Percentiles rank a stretch among this genome's conserved stretches.
Conservation (phyloP, 208 protist species). For the Trypanosoma caninum region DNA sequence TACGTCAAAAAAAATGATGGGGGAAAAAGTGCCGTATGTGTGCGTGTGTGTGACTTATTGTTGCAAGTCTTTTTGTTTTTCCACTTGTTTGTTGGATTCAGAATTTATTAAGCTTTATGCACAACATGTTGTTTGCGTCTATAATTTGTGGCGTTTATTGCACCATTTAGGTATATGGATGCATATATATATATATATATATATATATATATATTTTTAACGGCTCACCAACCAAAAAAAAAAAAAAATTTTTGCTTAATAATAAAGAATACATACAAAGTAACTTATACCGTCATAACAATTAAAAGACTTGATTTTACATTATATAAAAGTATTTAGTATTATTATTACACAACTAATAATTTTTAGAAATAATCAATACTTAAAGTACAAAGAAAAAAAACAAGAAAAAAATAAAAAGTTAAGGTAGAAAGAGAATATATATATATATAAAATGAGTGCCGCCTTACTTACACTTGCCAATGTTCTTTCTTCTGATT, state of each 20-base stretch:
- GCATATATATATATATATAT: background rate
- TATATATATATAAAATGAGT: constrained; percentile 31
- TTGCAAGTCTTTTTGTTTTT: too few species aligned
- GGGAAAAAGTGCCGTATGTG: too few species aligned
- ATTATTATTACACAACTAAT: constrained; percentile 8
- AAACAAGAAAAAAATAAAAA: constrained; percentile 14
- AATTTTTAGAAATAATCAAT: constrained; percentile 17
- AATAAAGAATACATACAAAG: too few species aligned
- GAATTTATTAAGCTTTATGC: too few species aligned
- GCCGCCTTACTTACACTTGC: constrained; percentile 52
- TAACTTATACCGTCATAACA: too few species aligned
- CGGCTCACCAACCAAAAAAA: constrained; percentile 13
- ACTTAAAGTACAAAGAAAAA: background rate
- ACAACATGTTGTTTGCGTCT: too few species aligned
- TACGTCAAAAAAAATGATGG: too few species aligned
- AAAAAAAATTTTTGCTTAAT: too few species aligned
- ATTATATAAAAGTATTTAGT: constrained; percentile 7
- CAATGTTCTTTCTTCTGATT: constrained; percentile 61
- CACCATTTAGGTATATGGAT: too few species aligned
- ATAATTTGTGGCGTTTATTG: too few species aligned
- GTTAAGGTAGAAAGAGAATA: background rate
- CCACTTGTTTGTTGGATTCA: too few species aligned
- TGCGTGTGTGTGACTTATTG: too few species aligned
- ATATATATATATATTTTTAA: background rate
- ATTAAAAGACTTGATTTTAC: constrained; percentile 11